Conservation (phyloP, 148 eudicot species). For the Rhododendron ovatum region DNA sequence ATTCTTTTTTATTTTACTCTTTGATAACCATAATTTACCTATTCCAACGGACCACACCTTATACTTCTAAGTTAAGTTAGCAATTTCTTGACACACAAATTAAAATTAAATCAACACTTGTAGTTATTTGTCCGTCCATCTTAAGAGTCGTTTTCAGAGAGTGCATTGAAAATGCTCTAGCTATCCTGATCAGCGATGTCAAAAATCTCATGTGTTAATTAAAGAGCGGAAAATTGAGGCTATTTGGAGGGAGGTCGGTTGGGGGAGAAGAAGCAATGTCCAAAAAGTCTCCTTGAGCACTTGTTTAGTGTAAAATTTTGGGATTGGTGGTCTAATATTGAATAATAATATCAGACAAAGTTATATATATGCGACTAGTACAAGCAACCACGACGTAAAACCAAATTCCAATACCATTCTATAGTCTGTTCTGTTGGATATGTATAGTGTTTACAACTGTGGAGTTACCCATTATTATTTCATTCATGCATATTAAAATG, state of each 20-base stretch:
- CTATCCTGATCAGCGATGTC: background rate
- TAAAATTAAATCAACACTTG: background rate
- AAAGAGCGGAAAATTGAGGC: background rate
- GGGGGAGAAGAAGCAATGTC: background rate
- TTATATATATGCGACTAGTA: background rate
- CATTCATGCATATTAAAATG: background rate
- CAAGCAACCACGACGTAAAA: conserved; percentile 14
- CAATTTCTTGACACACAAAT: background rate
- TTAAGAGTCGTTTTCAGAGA: too few species aligned
- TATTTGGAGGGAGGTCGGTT: background rate
- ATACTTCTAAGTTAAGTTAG: background rate
- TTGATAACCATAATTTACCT: background rate
- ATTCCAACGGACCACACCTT: background rate
- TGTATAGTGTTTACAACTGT: background rate
- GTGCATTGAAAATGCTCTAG: too few species aligned
- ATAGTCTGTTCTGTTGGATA: background rate
- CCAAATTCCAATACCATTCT: background rate
- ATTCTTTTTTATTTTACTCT: too few species aligned
- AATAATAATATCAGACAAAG: background rate
- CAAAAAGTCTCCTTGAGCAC: background rate
- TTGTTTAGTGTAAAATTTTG: background rate
- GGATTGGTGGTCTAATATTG: background rate
- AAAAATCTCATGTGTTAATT: background rate
- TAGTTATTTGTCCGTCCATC: background rate
- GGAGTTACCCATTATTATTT: background rate